Percentiles rank a stretch among this genome's conserved stretches.
phyloP scores from a whole-genome alignment of 495 filamentous ascomycete species.

The Hypoxylon perforatum region DNA sequence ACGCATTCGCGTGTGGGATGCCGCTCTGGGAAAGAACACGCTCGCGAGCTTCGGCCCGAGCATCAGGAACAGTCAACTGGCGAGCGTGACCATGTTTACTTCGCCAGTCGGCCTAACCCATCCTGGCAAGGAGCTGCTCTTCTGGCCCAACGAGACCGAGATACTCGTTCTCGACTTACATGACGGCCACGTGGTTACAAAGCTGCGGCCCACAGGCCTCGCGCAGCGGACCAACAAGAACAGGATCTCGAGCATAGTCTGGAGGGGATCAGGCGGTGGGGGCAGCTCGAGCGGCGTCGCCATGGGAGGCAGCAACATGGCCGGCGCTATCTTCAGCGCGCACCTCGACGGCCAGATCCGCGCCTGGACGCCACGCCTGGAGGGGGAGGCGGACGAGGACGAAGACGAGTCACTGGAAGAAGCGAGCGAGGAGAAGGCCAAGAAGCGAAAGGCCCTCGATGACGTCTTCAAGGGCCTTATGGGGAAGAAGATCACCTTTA shows the following conservation, averaged over 20 bases:
- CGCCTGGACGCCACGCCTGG: slow-evolving; percentile 65
- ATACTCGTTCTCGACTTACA: slow-evolving; percentile 80
- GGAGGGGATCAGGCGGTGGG: slow-evolving; percentile 66
- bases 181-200: slow-evolving; percentile 77
- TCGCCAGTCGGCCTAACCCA: slow-evolving; percentile 63
- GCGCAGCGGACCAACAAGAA: slow-evolving; percentile 60
- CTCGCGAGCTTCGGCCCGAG: slow-evolving; percentile 83
- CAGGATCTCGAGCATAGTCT: slow-evolving; percentile 75
- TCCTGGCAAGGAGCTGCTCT: slow-evolving; percentile 69
- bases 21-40: slow-evolving; percentile 80
- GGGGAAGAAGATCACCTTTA: slow-evolving; percentile 65
- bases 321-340: slow-evolving; percentile 65
- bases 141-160: slow-evolving; percentile 82
- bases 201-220: slow-evolving; percentile 60
- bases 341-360: slow-evolving; percentile 70
- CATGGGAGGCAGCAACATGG: slow-evolving; percentile 56
- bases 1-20: slow-evolving; percentile 86
- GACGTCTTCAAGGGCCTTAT: slow-evolving; percentile 65
- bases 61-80: slow-evolving; percentile 76
- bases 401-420: slow-evolving; percentile 50
- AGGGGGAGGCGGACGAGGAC: slow-evolving; percentile 58
- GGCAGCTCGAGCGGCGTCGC: slow-evolving; percentile 53
- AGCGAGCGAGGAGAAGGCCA: slow-evolving; percentile 52
- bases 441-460: slow-evolving; percentile 70
- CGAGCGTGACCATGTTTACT: slow-evolving; percentile 69